Conservation (phyloP, 768 basidiomycete genomes). For the Tremella yokohamensis region DNA sequence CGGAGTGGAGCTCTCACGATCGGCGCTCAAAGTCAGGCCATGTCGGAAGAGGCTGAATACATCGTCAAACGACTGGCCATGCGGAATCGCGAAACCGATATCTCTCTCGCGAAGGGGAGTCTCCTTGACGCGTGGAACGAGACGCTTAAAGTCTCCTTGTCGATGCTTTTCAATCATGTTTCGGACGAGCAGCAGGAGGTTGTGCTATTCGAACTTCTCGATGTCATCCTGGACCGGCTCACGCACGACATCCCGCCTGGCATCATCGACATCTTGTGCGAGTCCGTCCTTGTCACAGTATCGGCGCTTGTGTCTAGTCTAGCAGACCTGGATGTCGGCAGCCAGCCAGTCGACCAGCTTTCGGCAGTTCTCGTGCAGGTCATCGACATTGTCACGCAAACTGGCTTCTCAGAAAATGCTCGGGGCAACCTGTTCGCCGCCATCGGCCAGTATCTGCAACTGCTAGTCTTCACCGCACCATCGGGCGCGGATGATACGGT, state of each 20-base stretch:
- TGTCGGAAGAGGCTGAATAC: slow-evolving; percentile 67
- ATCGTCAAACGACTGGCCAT: slow-evolving; percentile 77
- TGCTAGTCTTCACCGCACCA: slow-evolving; percentile 53
- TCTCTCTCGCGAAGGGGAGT: slow-evolving; percentile 65
- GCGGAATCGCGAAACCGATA: slow-evolving; percentile 82
- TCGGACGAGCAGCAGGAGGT: slow-evolving; percentile 78
- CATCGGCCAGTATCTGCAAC: slow-evolving; percentile 81
- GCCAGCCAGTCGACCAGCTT: slow-evolving; percentile 72
- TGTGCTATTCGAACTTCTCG: slow-evolving; percentile 84
- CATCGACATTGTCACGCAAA: slow-evolving; percentile 70
- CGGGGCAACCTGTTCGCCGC: slow-evolving; percentile 93
- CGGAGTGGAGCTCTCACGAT: slow-evolving; percentile 62
- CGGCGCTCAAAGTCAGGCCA: slow-evolving; percentile 62
- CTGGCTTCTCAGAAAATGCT: slow-evolving; percentile 74
- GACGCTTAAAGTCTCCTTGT: slow-evolving; percentile 76
- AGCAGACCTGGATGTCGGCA: slow-evolving; percentile 46
- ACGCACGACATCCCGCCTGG: slow-evolving; percentile 65
- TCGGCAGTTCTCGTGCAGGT: slow-evolving; percentile 69
- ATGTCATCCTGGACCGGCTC: slow-evolving; percentile 70
- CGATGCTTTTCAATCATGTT: slow-evolving; percentile 78
- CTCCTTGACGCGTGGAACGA: slow-evolving; percentile 82
- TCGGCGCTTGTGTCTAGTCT: slow-evolving; percentile 67
- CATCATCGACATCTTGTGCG: slow-evolving; percentile 77
- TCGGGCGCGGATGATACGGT: slow-evolving; percentile 20
- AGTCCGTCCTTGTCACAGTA: slow-evolving; percentile 72